Base-by-base conservation (phyloP, 164 flowering plant genomes). In the Buxus sempervirens region DNA sequence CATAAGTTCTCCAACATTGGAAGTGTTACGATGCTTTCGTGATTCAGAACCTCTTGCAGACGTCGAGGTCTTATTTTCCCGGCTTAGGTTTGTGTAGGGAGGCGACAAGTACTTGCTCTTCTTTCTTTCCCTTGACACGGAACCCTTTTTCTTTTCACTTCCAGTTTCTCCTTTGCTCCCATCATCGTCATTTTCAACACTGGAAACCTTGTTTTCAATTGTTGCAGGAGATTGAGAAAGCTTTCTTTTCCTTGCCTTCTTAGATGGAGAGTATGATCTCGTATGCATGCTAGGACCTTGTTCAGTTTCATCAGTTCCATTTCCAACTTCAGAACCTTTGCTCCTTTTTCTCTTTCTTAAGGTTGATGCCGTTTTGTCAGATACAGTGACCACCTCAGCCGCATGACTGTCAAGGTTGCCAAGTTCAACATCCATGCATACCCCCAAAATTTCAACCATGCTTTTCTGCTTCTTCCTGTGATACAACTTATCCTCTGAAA, bases 51-150 rank as follows among this genome's bases (percentile, higher is more conserved):
- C 80, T 42, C 48, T 64, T 1, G 54, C 25, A 66, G 41, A 38
- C 24, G 48, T 32, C 51, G 54, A 21, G 48, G 68, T 70, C 65
- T 81, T 79, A 28, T 41, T 55, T 18, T 67, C 80, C 64, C 36
- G 68, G 69, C 70, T 41, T 10, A 70, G 45, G 56, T 73, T 78
- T 16, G 85, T 75, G 66, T 83, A 88, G 25, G 98, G 93, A 73
- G 80, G 85, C 2, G 96, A 89, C 69, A 93, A 75, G 70, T 86
- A 93, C 84, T 80, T 90, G 90, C 98, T 93, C 84, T 80, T 93
- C 82, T 81, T 90, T 60, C 94, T 70, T 70, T 81, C 85, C 82
- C 97, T 81, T 13, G 79, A 76, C 16, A 79, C 84, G 70, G 57
- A 64, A 16, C 80, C 64, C 66, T 70, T 79, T 9, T 49, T 75